These are phyloP conservation scores for Lipomyces yamanashiensis DNA, from an alignment of 805 yeast species.

Conservation along the genomic window DNA sequence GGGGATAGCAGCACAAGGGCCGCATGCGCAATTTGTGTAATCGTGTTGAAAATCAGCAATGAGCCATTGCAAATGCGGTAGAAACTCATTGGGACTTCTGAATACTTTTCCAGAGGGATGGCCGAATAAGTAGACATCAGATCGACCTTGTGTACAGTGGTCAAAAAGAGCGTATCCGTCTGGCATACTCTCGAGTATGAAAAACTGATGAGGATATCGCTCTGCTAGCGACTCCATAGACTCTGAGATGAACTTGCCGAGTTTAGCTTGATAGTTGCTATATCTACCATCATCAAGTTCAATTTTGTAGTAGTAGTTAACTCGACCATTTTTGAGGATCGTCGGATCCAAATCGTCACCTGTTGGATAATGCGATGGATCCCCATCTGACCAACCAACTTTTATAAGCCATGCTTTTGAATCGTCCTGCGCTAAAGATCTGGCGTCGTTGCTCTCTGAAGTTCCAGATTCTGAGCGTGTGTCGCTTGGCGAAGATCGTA, in stretches of 20 bases:
- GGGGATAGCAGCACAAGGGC: not conserved
- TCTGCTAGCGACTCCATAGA: not conserved
- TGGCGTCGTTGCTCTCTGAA: not conserved
- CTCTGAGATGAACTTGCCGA: constrained; percentile 12
- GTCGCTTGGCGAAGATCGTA: not conserved
- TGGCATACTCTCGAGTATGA: constrained; percentile 8
- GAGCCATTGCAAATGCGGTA: constrained; percentile 27
- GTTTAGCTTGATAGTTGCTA: constrained; percentile 11
- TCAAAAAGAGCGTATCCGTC: constrained; percentile 20
- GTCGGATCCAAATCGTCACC: constrained; percentile 14
- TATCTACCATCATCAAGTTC: not conserved
- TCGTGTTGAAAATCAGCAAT: constrained; percentile 6
- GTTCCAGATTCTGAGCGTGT: no score
- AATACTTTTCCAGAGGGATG: constrained; percentile 32
- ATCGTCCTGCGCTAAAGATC: no score
- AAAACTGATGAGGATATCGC: not conserved
- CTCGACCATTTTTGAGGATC: constrained; percentile 2
- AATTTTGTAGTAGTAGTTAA: constrained; percentile 2
- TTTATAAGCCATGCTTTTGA: constrained; percentile 1
- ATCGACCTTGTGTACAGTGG: constrained; percentile 9
- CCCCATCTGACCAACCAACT: constrained; percentile 26
- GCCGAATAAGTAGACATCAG: constrained; percentile 26
- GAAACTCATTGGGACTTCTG: constrained; percentile 25
- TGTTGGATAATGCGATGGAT: constrained; percentile 8
- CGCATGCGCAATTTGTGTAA: constrained; percentile 1